These are phyloP conservation scores for Erysimum pusillum DNA, from an alignment of 441 rosid genomes.

Conservation along the genomic window DNA sequence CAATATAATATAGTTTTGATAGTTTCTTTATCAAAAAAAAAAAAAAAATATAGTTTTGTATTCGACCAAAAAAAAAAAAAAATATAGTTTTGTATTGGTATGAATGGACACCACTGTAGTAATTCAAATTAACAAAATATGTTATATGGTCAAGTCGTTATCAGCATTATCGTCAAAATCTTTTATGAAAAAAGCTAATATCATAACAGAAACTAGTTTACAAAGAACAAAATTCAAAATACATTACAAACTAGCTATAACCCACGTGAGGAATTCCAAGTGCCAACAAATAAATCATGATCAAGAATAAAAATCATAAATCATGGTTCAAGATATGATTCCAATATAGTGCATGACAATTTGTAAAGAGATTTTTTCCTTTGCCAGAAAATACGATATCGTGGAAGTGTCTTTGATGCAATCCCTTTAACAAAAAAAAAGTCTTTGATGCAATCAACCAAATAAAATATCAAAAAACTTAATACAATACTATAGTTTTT, in stretches of 20 bases:
- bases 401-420: slow-evolving; percentile 12
- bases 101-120: slow-evolving; percentile 1
- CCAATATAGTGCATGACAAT: slow-evolving; percentile 32
- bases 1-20: no score
- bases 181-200: slow-evolving; percentile 25
- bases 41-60: no score
- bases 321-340: slow-evolving; percentile 34
- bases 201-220: background rate
- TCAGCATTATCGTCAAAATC: slow-evolving; percentile 32
- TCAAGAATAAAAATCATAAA: slow-evolving; percentile 38
- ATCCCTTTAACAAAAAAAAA: no score
- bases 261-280: slow-evolving; percentile 37
- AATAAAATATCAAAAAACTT: background rate
- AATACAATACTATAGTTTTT: background rate
- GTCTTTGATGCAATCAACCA: no score
- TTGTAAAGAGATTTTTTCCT: background rate
- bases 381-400: background rate
- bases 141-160: slow-evolving; percentile 40
- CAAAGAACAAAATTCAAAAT: background rate
- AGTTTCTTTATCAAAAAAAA: no score
- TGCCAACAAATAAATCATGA: slow-evolving; percentile 39
- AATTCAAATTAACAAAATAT: background rate
- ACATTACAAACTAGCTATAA: slow-evolving; percentile 7
- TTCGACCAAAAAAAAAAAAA: no score
- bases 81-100: background rate